Evolutionary conservation across 2,329 filamentous ascomycete species (phyloP), one percentile per base, ranked within the genome.

Genomic region (Colletotrichum liriopes): DNA sequence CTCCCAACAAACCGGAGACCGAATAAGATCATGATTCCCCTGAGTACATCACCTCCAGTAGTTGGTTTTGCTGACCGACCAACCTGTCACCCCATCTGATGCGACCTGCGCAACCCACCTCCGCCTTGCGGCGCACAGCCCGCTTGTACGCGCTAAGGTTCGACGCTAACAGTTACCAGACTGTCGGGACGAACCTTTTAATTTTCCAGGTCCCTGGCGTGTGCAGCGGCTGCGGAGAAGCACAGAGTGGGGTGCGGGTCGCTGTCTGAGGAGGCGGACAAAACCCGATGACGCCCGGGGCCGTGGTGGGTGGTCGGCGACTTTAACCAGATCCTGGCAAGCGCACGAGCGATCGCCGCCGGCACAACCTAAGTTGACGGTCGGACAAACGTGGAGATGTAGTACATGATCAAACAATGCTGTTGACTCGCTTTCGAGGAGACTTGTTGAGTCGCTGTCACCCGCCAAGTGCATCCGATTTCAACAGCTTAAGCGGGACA

Each of bases 81-180:
- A 8, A 20, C 43, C 18, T 20, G 43, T 18, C 18, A 18, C 43
- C 43, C 18, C 18, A 8, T 18, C 43, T 45, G 43, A 45, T 45
- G 43, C 7, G 16, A 45, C 43, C 43, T 45, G 7, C 43, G 43
- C 43, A 20, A 8, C 20, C 16, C 43, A 45, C 3, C 16, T 8
- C 16, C 72, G 94, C 43, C 18, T 45, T 18, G 43, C 43, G 43
- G 20, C 43, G 43, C 43, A 45, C 6, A 45, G 43, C 16, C 43
- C 18, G 18, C 18, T 45, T 45, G 43, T 20, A n/a, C 29, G 29
- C 43, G 16, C 43, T 45, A 45, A 20, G 18, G 16, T 45, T 45
- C 43, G 18, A 45, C 43, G 43, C 43, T 45, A 32, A 32, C 29
- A 45, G 43, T 45, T 45, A 45, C 43, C 43, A 45, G 16, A 45